Percentiles rank a stretch among this genome's conserved stretches.
Conservation (phyloP, 2,329 filamentous ascomycete genomes). For the Aspergillus nomiae region DNA sequence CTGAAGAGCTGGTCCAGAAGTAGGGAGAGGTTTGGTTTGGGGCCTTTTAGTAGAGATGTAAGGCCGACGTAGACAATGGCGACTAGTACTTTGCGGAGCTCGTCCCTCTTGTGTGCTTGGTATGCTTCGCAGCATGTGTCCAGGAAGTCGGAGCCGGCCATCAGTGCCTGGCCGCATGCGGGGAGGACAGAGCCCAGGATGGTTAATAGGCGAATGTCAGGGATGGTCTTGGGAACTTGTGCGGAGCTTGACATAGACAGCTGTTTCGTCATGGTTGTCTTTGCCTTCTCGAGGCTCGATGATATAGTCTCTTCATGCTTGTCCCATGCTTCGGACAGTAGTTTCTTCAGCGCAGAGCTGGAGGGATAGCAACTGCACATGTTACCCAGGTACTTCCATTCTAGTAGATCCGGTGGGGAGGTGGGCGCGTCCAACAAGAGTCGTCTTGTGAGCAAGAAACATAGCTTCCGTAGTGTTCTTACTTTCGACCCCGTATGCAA, state of each 20-base stretch:
- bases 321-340: slow-evolving; percentile 56
- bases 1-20: slow-evolving; percentile 82
- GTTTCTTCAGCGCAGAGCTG: slow-evolving; percentile 55
- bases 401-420: slow-evolving; percentile 54
- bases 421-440: slow-evolving; percentile 53
- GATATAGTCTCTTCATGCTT: slow-evolving; percentile 35
- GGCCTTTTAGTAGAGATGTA: slow-evolving; percentile 66
- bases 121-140: slow-evolving; percentile 65
- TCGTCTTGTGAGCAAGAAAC: slow-evolving; percentile 65
- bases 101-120: slow-evolving; percentile 58
- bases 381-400: slow-evolving; percentile 70
- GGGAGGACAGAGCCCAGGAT: slow-evolving; percentile 43
- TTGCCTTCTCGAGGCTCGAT: slow-evolving; percentile 40
- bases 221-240: slow-evolving; percentile 19
- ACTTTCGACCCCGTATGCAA: slow-evolving; percentile 40
- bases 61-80: slow-evolving; percentile 76
- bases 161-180: slow-evolving; percentile 61
- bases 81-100: slow-evolving; percentile 67
- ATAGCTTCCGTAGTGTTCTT: slow-evolving; percentile 60
- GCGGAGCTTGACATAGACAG: slow-evolving; percentile 23
- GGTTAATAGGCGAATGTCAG: slow-evolving; percentile 40
- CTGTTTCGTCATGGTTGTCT: slow-evolving; percentile 34
- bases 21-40: slow-evolving; percentile 70
- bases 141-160: slow-evolving; percentile 84
- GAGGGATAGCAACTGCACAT: slow-evolving; percentile 68